Evolutionary conservation across 805 yeast species (phyloP).

Genomic region (Yamadazyma laniorum): DNA sequence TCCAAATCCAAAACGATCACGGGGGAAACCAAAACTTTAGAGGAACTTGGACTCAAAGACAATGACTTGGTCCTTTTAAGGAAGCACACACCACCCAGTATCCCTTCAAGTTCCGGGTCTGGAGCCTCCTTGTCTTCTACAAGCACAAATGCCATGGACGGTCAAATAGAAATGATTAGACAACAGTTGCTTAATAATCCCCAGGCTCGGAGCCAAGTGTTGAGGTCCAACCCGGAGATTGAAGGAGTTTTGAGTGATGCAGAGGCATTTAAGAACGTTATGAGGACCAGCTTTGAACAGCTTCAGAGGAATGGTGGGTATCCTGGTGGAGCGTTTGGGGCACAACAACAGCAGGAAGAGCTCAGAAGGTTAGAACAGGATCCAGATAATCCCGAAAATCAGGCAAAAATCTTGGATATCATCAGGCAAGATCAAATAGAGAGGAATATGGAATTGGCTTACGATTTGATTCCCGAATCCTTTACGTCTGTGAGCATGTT

Average conservation of each 20-base stretch:
- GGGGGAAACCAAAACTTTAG: conserved; percentile 34
- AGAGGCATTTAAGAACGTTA: conserved; percentile 41
- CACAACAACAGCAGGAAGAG: conserved; percentile 44
- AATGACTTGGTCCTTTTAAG: conserved; percentile 56
- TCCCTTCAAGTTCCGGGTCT: conserved; percentile 1
- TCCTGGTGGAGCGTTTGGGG: not conserved
- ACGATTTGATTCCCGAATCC: conserved; percentile 86
- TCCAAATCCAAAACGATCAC: conserved; percentile 45
- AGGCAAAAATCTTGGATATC: conserved; percentile 61
- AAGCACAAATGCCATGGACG: conserved; percentile 13
- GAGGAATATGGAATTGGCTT: conserved; percentile 75
- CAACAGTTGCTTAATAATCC: conserved; percentile 48
- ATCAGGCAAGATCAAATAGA: conserved; percentile 72
- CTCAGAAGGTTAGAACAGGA: conserved; percentile 52
- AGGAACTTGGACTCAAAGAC: conserved; percentile 47
- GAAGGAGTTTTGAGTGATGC: conserved; percentile 48
- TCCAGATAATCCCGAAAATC: conserved; percentile 71
- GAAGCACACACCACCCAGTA: conserved; percentile 12
- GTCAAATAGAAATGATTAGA: conserved; percentile 48
- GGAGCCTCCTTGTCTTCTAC: conserved; percentile 11
- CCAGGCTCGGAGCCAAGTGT: conserved; percentile 32
- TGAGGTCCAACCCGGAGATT: conserved; percentile 46
- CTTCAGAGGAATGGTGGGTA: not conserved
- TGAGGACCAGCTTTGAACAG: conserved; percentile 33
- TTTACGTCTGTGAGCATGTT: conserved; percentile 84